Conservation (phyloP, 768 basidiomycete species). For the Lactifluus volemus region DNA sequence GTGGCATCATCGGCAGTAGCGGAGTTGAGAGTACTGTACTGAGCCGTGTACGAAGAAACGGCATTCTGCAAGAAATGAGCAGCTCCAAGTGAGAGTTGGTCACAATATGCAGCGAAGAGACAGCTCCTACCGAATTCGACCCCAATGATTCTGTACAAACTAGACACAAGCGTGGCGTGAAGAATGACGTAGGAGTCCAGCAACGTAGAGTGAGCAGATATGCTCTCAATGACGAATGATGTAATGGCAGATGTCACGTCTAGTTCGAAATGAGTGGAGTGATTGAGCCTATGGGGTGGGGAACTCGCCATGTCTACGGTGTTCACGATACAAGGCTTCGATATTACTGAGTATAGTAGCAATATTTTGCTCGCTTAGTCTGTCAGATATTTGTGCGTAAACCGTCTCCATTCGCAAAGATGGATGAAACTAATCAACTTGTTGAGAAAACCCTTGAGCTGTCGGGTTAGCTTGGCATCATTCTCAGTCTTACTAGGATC, state of each 20-base stretch:
- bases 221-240: constrained; percentile 64
- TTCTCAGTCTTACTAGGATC: constrained; percentile 33
- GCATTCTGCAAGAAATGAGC: constrained; percentile 75
- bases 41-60: constrained; percentile 56
- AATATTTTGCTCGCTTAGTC: constrained; percentile 89
- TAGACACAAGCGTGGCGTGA: constrained; percentile 77
- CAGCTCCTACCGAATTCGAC: constrained; percentile 74
- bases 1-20: constrained; percentile 12
- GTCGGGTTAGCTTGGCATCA: constrained; percentile 53
- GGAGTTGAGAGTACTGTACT: constrained; percentile 33
- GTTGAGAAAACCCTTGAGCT: constrained; percentile 83
- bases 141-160: constrained; percentile 72
- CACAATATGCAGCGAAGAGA: not conserved
- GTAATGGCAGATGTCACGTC: constrained; percentile 80
- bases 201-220: constrained; percentile 70
- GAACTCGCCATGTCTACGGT: constrained; percentile 63
- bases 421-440: constrained; percentile 39
- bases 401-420: not conserved
- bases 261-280: not conserved
- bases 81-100: constrained; percentile 34
- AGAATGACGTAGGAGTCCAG: constrained; percentile 87
- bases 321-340: constrained; percentile 67
- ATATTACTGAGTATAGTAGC: constrained; percentile 60
- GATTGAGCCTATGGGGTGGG: not conserved
- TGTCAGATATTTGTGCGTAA: constrained; percentile 25